Evolutionary conservation across 2,329 filamentous ascomycete species (phyloP).

Genomic region (Alternaria metachromatica): DNA sequence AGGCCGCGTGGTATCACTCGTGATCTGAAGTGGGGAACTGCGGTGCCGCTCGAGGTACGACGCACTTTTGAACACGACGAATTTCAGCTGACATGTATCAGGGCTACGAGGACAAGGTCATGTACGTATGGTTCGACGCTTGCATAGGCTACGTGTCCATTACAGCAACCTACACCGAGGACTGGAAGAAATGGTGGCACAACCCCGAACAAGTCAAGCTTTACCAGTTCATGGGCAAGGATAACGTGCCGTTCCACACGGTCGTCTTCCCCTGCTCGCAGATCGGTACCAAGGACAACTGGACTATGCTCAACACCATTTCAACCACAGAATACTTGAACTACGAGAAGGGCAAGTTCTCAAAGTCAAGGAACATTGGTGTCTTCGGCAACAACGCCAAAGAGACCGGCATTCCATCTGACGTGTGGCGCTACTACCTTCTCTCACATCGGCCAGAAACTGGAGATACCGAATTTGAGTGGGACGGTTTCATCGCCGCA

Average conservation of each 20-base stretch:
- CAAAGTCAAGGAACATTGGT: conserved; percentile 85
- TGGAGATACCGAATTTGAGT: conserved; percentile 88
- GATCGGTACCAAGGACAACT: conserved; percentile 81
- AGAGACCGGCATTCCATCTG: conserved; percentile 81
- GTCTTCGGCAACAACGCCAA: conserved; percentile 91
- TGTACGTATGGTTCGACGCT: conserved; percentile 94
- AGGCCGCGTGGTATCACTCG: conserved; percentile 88
- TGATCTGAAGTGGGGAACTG: conserved; percentile 88
- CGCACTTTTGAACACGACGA: background rate
- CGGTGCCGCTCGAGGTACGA: conserved; percentile 58
- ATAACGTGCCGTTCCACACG: conserved; percentile 86
- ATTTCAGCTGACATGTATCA: conserved; percentile 15
- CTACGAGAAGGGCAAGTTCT: conserved; percentile 72
- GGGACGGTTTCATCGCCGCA: conserved; percentile 78
- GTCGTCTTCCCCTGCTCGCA: conserved; percentile 91
- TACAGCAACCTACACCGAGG: conserved; percentile 83
- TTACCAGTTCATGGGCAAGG: conserved; percentile 93
- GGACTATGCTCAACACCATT: conserved; percentile 88
- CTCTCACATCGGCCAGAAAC: conserved; percentile 85
- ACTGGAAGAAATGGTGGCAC: conserved; percentile 96
- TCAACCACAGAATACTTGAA: conserved; percentile 78
- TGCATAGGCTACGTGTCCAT: conserved; percentile 97
- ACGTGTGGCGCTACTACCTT: conserved; percentile 95
- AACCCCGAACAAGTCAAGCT: conserved; percentile 86
- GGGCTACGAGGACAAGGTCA: conserved; percentile 76